Evolutionary conservation across 495 filamentous ascomycete species (phyloP).

Genomic region (Penicillium goetzii): DNA sequence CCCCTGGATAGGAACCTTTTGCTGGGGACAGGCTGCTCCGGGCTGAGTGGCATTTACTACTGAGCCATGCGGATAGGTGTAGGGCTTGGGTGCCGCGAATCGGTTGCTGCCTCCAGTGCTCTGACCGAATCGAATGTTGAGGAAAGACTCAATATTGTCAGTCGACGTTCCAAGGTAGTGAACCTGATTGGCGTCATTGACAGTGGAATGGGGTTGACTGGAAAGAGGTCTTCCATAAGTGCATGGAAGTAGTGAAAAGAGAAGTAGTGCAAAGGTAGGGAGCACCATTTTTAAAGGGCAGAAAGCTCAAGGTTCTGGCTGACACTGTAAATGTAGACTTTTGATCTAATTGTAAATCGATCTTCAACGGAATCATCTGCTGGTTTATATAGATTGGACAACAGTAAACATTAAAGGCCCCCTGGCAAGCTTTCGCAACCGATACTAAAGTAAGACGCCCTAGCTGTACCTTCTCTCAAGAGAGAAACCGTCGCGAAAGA

Average conservation of each 20-base stretch:
- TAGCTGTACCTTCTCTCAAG: neutral
- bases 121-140: constrained; percentile 23
- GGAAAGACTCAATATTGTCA: constrained; percentile 18
- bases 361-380: neutral
- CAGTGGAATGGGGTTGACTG: constrained; percentile 1
- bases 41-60: constrained; percentile 19
- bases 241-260: constrained; percentile 7
- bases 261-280: neutral
- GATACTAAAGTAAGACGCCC: neutral
- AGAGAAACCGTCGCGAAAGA: constrained; percentile 6
- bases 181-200: constrained; percentile 3
- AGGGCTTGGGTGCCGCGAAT: constrained; percentile 21
- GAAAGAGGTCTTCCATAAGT: constrained; percentile 5
- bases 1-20: constrained; percentile 14
- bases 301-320: neutral
- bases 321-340: neutral
- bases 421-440: neutral
- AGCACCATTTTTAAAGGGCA: neutral
- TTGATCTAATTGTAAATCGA: neutral
- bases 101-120: constrained; percentile 18
- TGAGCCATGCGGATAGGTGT: constrained; percentile 14
- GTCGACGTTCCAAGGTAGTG: constrained; percentile 13
- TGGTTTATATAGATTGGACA: neutral
- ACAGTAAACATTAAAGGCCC: neutral
- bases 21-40: constrained; percentile 26